Percentiles rank a stretch among this genome's conserved stretches.
phyloP scores from a whole-genome alignment of 768 basidiomycete species.

The Leucocoprinus leucothites region DNA sequence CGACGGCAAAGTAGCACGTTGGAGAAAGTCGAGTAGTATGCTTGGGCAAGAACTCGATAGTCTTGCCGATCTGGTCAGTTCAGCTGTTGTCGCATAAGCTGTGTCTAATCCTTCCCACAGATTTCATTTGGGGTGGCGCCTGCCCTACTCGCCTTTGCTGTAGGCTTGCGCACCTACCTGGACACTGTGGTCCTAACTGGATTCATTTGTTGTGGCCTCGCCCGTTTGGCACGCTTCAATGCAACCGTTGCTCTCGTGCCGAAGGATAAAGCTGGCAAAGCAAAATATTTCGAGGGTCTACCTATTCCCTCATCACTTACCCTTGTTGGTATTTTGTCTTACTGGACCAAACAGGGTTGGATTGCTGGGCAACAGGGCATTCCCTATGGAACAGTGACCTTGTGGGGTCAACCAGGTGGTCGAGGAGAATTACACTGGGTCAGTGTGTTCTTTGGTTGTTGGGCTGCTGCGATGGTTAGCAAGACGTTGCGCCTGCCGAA shows the following conservation, averaged over 20 bases:
- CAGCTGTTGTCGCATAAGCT: constrained; percentile 5
- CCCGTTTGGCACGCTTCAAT: constrained; percentile 96
- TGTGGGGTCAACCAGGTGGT: constrained; percentile 71
- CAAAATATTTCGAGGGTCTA: constrained; percentile 95
- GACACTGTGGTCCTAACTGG: constrained; percentile 84
- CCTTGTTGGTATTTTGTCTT: constrained; percentile 76
- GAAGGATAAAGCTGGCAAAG: constrained; percentile 82
- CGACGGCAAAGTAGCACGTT: constrained; percentile 96
- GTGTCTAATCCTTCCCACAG: constrained; percentile 35
- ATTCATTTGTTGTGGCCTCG: constrained; percentile 95
- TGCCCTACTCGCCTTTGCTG: constrained; percentile 84
- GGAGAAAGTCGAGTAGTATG: constrained; percentile 94
- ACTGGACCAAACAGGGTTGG: constrained; percentile 84
- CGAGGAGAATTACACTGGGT: constrained; percentile 84
- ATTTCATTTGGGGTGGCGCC: constrained; percentile 99
- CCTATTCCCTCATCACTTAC: constrained; percentile 90
- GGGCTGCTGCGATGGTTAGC: constrained; percentile 98
- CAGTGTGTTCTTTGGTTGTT: constrained; percentile 72
- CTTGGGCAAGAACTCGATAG: constrained; percentile 97
- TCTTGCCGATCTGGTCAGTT: constrained; percentile 86
- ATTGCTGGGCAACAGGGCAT: constrained; percentile 74
- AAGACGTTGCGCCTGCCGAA: constrained; percentile 92
- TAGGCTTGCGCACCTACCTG: constrained; percentile 88
- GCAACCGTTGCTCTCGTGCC: constrained; percentile 95
- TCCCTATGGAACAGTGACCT: constrained; percentile 67